A percentile compares a stretch with the other conserved stretches of the same genome.
These are phyloP conservation scores for Oryza brachyantha DNA, from an alignment of 176 grass and related monocot genomes.

Conservation along the genomic window DNA sequence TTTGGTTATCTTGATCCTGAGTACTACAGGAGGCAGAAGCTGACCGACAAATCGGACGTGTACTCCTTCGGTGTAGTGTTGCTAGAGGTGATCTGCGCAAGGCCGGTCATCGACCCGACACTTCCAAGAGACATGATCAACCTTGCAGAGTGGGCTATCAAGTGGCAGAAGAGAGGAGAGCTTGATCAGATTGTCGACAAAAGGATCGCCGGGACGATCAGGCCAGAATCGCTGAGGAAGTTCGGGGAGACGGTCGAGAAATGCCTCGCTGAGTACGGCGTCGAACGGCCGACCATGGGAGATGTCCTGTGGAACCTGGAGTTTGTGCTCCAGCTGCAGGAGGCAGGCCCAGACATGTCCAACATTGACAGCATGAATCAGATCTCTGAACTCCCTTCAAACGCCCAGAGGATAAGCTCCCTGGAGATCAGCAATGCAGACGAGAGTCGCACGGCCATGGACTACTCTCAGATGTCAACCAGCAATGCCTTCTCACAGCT, in stretches of 20 bases:
- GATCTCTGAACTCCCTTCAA: slow-evolving; percentile 48
- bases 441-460: slow-evolving; percentile 17
- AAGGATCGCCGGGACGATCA: slow-evolving; percentile 57
- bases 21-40: slow-evolving; percentile 90
- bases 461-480: slow-evolving; percentile 40
- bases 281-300: slow-evolving; percentile 81
- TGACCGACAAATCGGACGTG: slow-evolving; percentile 93
- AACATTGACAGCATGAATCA: slow-evolving; percentile 80
- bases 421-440: slow-evolving; percentile 42
- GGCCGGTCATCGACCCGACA: slow-evolving; percentile 73
- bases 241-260: slow-evolving; percentile 83
- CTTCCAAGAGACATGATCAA: slow-evolving; percentile 88
- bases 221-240: slow-evolving; percentile 63
- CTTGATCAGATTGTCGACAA: slow-evolving; percentile 71
- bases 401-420: slow-evolving; percentile 40
- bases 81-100: slow-evolving; percentile 82
- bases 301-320: slow-evolving; percentile 96
- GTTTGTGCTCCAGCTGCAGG: slow-evolving; percentile 88
- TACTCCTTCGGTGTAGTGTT: slow-evolving; percentile 95
- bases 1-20: slow-evolving; percentile 94
- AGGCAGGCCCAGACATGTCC: slow-evolving; percentile 65
- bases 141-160: slow-evolving; percentile 81
- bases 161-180: slow-evolving; percentile 85
- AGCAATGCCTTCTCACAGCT: slow-evolving; percentile 88
- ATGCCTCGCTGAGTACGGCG: slow-evolving; percentile 75